These are phyloP conservation scores for Eragrostis curvula DNA, from an alignment of 176 grass and related monocot species.

Conservation along the genomic window DNA sequence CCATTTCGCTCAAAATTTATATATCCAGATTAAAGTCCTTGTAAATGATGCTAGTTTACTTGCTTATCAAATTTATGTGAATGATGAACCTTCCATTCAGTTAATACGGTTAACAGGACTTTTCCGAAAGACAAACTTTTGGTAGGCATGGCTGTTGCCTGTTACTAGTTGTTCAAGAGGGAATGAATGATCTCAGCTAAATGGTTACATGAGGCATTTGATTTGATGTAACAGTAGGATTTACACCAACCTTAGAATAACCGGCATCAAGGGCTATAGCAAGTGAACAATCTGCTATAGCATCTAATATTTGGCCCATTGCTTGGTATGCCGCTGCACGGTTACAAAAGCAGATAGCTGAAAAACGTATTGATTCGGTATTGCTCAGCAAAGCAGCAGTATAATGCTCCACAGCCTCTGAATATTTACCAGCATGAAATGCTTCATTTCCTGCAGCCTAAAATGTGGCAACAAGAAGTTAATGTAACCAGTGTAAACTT, in stretches of 20 bases:
- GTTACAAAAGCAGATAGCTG: constrained; percentile 87
- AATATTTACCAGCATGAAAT: constrained; percentile 83
- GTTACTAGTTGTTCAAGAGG: not conserved
- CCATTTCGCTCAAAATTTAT: not conserved
- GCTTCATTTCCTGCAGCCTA: constrained; percentile 89
- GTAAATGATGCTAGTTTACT: constrained; percentile 15
- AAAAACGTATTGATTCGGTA: constrained; percentile 65
- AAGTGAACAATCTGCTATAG: constrained; percentile 90
- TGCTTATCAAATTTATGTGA: constrained; percentile 16
- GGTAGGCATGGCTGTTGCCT: constrained; percentile 7
- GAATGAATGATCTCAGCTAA: no score
- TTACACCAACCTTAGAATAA: constrained; percentile 78
- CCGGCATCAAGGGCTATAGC: constrained; percentile 75
- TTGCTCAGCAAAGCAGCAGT: constrained; percentile 69
- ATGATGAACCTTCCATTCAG: not conserved
- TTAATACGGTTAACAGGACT: constrained; percentile 18
- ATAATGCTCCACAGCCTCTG: constrained; percentile 84
- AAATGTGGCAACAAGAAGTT: constrained; percentile 42
- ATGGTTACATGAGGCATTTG: no score
- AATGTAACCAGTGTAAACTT: constrained; percentile 15
- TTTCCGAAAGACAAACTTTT: not conserved
- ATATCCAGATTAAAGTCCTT: not conserved
- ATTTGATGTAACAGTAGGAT: constrained; percentile 14
- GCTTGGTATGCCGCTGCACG: constrained; percentile 89
- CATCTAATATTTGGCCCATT: constrained; percentile 80